Evolutionary conservation across 805 yeast species (phyloP), one percentile per base, ranked within the genome.

Genomic region (Yamadazyma scolyti): DNA sequence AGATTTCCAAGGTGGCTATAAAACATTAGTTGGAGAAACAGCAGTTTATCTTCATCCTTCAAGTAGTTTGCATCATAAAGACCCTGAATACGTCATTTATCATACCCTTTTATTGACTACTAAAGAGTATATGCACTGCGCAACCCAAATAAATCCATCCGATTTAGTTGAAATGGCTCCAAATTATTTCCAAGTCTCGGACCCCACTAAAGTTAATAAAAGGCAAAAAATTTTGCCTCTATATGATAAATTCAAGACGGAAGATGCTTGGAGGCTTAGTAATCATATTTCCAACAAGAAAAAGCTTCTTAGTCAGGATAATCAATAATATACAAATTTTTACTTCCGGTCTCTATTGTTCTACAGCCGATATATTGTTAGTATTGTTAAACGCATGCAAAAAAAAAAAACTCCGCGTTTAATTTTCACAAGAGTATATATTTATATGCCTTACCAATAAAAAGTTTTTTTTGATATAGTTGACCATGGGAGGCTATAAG

Each of bases 51-150:
- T 90, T 37, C 97, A 90, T 53, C 98, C 98, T 1, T 83, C 95
- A 2, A 82, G 94, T 38, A 61, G 87, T 4, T 54, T 90, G 12
- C 76, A 71, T 48, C 71, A 72, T 10, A 61, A 61, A 35, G 72
- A 70, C 21, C 84, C 90, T 9, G 90, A 83, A 37, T 86, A 85
- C 58, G 82, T 88, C 26, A 55, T 90, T 6, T 89, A 86, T 48
- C 88, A 88, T 48, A 83, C 88, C 19, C 67, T 88, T 31, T 73
- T 88, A 18, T 67, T 87, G 42, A 90, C 98, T 0, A 74, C 83
- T 10, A 79, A 79, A 49, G 97, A 90, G 65, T 93, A 84, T 50
- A 87, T 90, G 96, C 83, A 93, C 34, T 87, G 87, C 45, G 79
- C 82, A 17, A 82, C 89, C 11, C 72, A 73, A n/a, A 76, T 93